A percentile compares a stretch with the other conserved stretches of the same genome.
phyloP scores from a whole-genome alignment of 148 eudicot genomes.

The Agrostemma githago region DNA sequence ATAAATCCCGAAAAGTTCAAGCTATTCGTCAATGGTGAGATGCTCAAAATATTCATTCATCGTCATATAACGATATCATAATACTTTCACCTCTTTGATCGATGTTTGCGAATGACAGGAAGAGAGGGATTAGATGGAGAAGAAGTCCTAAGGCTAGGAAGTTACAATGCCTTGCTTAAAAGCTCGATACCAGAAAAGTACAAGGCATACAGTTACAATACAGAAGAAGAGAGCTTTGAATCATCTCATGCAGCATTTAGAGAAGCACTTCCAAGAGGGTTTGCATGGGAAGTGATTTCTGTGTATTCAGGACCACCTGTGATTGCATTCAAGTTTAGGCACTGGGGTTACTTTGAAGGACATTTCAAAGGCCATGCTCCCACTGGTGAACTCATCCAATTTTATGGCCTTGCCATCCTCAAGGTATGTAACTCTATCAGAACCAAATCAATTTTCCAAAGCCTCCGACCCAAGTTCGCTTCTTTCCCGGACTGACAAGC shows the following conservation, averaged over 20 bases:
- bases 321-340: constrained; percentile 76
- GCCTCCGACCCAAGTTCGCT: no score
- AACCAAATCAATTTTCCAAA: no score
- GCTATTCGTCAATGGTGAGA: constrained; percentile 70
- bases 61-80: background rate
- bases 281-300: constrained; percentile 73
- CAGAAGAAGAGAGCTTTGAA: constrained; percentile 74
- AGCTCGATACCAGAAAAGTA: constrained; percentile 53
- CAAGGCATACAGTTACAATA: constrained; percentile 47
- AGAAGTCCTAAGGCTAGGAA: constrained; percentile 58
- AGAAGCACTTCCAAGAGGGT: constrained; percentile 76
- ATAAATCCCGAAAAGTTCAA: constrained; percentile 70
- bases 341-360: constrained; percentile 93
- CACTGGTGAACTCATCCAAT: constrained; percentile 69
- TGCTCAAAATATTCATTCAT: background rate
- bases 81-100: no score
- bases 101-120: constrained; percentile 30
- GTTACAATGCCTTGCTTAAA: constrained; percentile 69
- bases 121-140: constrained; percentile 71
- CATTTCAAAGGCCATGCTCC: constrained; percentile 83
- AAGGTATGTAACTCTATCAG: constrained; percentile 37
- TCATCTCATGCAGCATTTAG: constrained; percentile 68
- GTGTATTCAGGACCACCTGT: constrained; percentile 74
- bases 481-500: no score
- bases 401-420: constrained; percentile 69